A percentile compares a stretch with the other conserved stretches of the same genome.
phyloP scores from a whole-genome alignment of 176 grass and related monocot genomes.

The Echinochloa phyllopogon region DNA sequence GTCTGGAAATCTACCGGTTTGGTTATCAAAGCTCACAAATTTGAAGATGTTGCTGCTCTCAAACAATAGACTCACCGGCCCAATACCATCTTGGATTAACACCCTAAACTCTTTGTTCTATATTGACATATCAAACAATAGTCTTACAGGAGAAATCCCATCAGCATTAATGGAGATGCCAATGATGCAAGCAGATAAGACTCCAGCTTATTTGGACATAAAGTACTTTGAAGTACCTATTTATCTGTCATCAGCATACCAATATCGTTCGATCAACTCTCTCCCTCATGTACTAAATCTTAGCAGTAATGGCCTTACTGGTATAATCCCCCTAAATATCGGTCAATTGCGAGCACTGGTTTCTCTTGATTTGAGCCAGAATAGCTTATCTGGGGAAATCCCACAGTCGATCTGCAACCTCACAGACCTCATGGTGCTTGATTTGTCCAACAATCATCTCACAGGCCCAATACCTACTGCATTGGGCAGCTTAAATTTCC shows the following conservation, averaged over 20 bases:
- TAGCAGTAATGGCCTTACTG: neutral
- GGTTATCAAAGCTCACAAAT: constrained; percentile 33
- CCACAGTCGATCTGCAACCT: neutral
- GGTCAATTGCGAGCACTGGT: constrained; percentile 7
- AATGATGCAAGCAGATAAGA: neutral
- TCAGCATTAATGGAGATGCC: constrained; percentile 9
- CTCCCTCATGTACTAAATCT: constrained; percentile 15
- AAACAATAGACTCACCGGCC: constrained; percentile 32
- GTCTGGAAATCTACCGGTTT: constrained; percentile 30
- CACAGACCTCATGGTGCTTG: neutral
- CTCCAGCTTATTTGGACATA: neutral
- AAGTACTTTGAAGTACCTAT: constrained; percentile 23
- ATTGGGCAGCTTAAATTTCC: constrained; percentile 1
- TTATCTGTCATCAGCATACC: neutral
- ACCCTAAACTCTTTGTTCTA: constrained; percentile 18
- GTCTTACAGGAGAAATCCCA: constrained; percentile 38
- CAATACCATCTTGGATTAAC: constrained; percentile 33
- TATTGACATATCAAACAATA: constrained; percentile 36
- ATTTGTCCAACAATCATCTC: constrained; percentile 7
- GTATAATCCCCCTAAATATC: neutral
- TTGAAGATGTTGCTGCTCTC: constrained; percentile 25
- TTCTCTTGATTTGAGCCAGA: constrained; percentile 5
- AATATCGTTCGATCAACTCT: neutral
- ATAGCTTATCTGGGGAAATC: constrained; percentile 15
- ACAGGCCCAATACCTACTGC: neutral